Evolutionary conservation across 768 basidiomycete species (phyloP).

Genomic region (Paxillus ammoniavirescens): DNA sequence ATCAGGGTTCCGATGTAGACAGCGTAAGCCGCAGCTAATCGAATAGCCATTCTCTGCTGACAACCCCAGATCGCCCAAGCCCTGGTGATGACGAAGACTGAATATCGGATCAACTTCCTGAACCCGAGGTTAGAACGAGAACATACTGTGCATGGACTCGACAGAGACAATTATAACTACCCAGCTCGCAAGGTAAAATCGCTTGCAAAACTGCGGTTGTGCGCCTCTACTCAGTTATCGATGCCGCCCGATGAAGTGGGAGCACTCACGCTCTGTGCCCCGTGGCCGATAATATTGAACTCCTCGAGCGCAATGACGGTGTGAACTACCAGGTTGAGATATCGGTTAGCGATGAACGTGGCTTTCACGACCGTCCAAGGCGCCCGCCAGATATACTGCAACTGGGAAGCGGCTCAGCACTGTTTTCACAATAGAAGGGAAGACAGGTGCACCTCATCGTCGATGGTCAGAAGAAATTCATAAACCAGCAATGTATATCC

Average conservation of each 20-base stretch:
- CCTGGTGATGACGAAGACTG: constrained; percentile 7
- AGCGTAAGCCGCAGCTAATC: background rate
- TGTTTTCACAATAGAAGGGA: background rate
- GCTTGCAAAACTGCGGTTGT: background rate
- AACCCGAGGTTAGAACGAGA: too few relatives aligned
- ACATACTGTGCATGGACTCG: constrained; percentile 8
- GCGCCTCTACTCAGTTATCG: background rate
- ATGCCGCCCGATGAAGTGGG: background rate
- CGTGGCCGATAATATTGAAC: background rate
- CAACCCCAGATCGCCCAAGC: constrained; percentile 13
- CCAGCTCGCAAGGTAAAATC: background rate
- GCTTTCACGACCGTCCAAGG: constrained; percentile 8
- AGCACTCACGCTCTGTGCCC: background rate
- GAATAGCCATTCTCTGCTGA: background rate
- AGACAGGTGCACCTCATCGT: constrained; percentile 3
- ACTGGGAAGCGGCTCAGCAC: background rate
- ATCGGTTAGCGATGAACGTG: constrained; percentile 4
- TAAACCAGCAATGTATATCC: constrained; percentile 7
- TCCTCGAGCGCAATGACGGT: constrained; percentile 4
- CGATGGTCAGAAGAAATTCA: constrained; percentile 7
- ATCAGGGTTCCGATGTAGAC: background rate
- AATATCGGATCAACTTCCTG: background rate
- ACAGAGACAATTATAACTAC: background rate
- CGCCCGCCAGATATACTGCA: constrained; percentile 6
- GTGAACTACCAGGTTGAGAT: constrained; percentile 4